These are phyloP conservation scores for Penicillium freii DNA, from an alignment of 2,329 filamentous ascomycete genomes.

Conservation along the genomic window DNA sequence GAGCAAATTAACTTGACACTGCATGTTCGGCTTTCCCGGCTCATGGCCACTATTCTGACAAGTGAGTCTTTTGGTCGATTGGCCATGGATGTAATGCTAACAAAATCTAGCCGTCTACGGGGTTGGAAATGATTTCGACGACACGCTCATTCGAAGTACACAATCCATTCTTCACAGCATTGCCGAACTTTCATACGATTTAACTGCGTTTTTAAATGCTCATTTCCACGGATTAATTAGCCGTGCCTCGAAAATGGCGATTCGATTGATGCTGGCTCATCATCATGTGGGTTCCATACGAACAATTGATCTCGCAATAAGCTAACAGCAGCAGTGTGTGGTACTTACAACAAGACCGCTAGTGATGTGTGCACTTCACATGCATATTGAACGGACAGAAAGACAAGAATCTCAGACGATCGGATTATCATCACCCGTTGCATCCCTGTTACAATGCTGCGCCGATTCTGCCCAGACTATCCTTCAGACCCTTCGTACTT, in stretches of 20 bases:
- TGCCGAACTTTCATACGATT: constrained; percentile 26
- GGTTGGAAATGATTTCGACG: constrained; percentile 25
- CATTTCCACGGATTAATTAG: constrained; percentile 27
- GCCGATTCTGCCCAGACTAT: constrained; percentile 28
- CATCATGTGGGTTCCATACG: constrained; percentile 22
- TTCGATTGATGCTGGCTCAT: constrained; percentile 27
- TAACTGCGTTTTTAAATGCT: constrained; percentile 24
- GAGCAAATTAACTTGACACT: constrained; percentile 26
- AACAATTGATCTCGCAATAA: neutral
- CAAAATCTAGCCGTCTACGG: constrained; percentile 24
- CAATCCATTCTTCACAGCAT: constrained; percentile 28
- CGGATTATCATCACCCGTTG: constrained; percentile 16
- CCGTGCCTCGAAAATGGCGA: constrained; percentile 28
- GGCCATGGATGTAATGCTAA: neutral
- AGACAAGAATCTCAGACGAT: constrained; percentile 19
- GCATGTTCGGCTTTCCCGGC: constrained; percentile 26
- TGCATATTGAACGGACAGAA: constrained; percentile 26
- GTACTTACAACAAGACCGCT: constrained; percentile 28
- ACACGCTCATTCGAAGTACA: constrained; percentile 25
- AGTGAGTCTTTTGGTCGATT: constrained; percentile 11
- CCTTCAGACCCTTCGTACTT: constrained; percentile 25
- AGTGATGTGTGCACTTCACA: constrained; percentile 29
- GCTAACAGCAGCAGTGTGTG: constrained; percentile 20
- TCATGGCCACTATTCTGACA: constrained; percentile 28
- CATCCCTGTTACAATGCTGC: constrained; percentile 27